Base-by-base conservation (phyloP, 2,329 filamentous ascomycete species). In the Fusarium lateritium region DNA sequence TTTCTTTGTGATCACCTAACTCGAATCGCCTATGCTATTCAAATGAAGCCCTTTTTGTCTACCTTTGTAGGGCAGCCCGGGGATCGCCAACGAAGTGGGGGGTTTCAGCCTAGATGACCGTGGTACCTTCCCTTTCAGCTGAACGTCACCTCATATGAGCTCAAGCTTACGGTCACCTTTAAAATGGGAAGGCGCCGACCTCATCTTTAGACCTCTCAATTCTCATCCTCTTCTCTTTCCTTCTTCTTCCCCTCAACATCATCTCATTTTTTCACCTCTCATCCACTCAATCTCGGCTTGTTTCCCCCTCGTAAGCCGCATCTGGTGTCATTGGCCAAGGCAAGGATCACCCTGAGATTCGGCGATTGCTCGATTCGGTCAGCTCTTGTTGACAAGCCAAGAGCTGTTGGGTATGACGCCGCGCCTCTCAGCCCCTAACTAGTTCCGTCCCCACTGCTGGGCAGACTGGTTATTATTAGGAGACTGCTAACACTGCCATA, bases 281-380 rank as follows among this genome's bases (percentile, higher is more conserved):
- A 47, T 31, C 46, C 19, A 38, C 15, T 45, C 56, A 40, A 62
- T 67, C 13, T 65, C 60, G 15, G 13, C 36, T 40, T 34, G 14
- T 44, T 50, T 36, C 21, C 8, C 4, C 39, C 13, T 42, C 44
- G 14, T 51, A 39, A 47, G 46, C 43, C 19, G 24, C 19, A 43
- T 19, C 44, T 51, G 17, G 21, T 36, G 40, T 54, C 58, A 64
- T 71, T 62, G 58, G 57, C 43, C 38, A 53, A 47, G 36, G 45
- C 54, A 58, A 60, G 60, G 67, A 67, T 63, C 52, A 46, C 46
- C 57, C 28, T 61, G 42, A 58, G 43, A 56, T 43, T 66, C 72
- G 72, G 72, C 70, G 72, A 74, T 74, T 74, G 62, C 72, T 74
- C 36, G 19, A 56, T 74, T 61, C 26, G 68, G 72, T 60, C 60